Evolutionary conservation across 768 basidiomycete genomes (phyloP), one percentile per base, ranked within the genome.

Genomic region (Termitomyces heimii): DNA sequence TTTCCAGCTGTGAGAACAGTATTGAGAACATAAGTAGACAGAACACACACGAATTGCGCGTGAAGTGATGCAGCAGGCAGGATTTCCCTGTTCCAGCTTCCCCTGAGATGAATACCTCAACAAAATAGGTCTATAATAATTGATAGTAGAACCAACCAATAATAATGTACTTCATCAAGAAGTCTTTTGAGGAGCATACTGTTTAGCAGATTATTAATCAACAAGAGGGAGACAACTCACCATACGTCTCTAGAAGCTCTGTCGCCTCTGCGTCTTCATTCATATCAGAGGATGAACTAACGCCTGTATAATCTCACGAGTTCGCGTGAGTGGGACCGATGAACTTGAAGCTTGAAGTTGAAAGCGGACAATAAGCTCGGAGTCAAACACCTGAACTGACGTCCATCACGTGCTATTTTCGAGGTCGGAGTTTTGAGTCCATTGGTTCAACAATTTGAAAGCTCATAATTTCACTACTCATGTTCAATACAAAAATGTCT

Each of bases 1-100:
- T 97, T n/a, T 37, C 14, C 28, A 22, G 32, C 14, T 31, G 39
- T 61, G 56, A 62, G 60, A 54, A 24, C 48, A 31, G 39, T 45
- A 31, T 31, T 31, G 18, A 28, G 14, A 34, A 13, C 39, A 47
- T 50, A 20, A 34, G 46, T n/a, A 26, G 47, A 56, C n/a, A 53
- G 51, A 24, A 81, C 93, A 63, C 65, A 97, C 96, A 98, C 58
- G 88, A 82, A 70, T 96, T 95, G 73, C 96, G 92, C 59, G 94
- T 92, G 71, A 98, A 98, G 62, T 97, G 94, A 71, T 98, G 93
- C 51, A 99, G 77, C 54, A 98, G 77, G 71, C 97, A 98, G 22
- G 94, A 95, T 81, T 99, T 99, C 39, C 97, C 97, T 4, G 94
- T 91, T 60, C 94, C 96, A 22, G 96, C 91, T 76, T 98, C 95